phyloP scores from a whole-genome alignment of 306 rosid species.

The Begonia fuchsioides region DNA sequence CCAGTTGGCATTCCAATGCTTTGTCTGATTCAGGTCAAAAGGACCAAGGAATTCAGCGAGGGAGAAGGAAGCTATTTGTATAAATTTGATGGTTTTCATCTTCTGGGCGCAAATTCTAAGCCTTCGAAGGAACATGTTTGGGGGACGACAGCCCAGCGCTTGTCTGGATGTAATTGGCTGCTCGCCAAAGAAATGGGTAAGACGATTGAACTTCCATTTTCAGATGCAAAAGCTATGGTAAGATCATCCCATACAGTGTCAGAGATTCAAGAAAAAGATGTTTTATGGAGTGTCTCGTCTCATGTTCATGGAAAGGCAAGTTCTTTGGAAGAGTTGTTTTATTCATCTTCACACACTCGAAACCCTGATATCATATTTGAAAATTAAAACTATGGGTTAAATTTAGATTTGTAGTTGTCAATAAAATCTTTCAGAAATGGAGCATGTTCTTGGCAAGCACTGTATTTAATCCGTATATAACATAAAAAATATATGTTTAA shows the following conservation, averaged over 20 bases:
- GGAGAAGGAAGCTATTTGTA: slow-evolving; percentile 8
- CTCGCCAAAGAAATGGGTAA: slow-evolving; percentile 42
- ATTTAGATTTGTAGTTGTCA: neutral
- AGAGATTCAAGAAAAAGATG: slow-evolving; percentile 22
- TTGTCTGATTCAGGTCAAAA: slow-evolving; percentile 43
- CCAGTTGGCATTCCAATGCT: slow-evolving; percentile 61
- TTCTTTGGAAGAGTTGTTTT: slow-evolving; percentile 8
- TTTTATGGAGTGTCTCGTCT: slow-evolving; percentile 64
- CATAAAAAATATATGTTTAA: too few relatives aligned
- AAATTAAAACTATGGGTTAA: neutral
- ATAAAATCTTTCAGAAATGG: neutral
- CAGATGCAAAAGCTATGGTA: slow-evolving; percentile 33
- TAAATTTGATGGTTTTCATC: slow-evolving; percentile 29
- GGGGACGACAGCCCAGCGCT: slow-evolving; percentile 42
- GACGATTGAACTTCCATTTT: slow-evolving; percentile 23
- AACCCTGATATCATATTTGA: slow-evolving; percentile 49
- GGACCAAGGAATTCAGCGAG: slow-evolving; percentile 1
- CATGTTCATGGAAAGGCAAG: slow-evolving; percentile 11
- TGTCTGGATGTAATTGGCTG: slow-evolving; percentile 57
- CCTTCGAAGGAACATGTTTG: slow-evolving; percentile 26
- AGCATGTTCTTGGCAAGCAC: too few relatives aligned
- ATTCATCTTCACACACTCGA: slow-evolving; percentile 22
- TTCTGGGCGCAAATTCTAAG: slow-evolving; percentile 35
- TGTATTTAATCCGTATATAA: too few relatives aligned
- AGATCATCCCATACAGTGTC: slow-evolving; percentile 16